Evolutionary conservation across 805 yeast genomes (phyloP).

Genomic region (Myxozyma neotropica): DNA sequence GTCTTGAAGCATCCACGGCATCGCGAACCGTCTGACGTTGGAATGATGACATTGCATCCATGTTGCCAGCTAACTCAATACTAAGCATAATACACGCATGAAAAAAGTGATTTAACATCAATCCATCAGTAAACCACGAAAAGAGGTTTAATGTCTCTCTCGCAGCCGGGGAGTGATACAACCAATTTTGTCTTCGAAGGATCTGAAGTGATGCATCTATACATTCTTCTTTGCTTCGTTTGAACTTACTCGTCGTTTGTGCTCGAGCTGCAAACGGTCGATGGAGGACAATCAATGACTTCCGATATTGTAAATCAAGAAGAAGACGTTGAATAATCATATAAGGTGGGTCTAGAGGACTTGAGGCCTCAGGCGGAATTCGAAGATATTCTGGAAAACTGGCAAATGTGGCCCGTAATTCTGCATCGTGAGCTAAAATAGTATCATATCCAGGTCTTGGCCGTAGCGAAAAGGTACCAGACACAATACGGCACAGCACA

Average conservation of each 20-base stretch:
- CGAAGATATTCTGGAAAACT: conserved; percentile 35
- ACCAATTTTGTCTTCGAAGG: conserved; percentile 31
- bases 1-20: conserved; percentile 20
- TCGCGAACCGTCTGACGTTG: conserved; percentile 28
- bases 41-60: conserved; percentile 25
- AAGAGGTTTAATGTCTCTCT: conserved; percentile 16
- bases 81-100: conserved; percentile 33
- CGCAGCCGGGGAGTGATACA: conserved; percentile 28
- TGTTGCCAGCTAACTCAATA: conserved; percentile 25
- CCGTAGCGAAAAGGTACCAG: conserved; percentile 24
- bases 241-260: conserved; percentile 14
- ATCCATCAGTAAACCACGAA: conserved; percentile 29
- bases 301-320: conserved; percentile 39
- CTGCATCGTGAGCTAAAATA: conserved; percentile 37
- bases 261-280: conserved; percentile 35
- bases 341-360: conserved; percentile 35
- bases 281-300: conserved; percentile 40
- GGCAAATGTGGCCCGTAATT: conserved; percentile 36
- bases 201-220: conserved; percentile 32
- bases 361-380: conserved; percentile 33
- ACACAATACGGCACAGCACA: conserved; percentile 27
- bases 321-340: conserved; percentile 39
- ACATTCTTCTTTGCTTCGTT: conserved; percentile 31
- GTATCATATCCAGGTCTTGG: conserved; percentile 33
- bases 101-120: conserved; percentile 29